These are phyloP conservation scores for Solanum lignicaule DNA, from an alignment of 257 asterid genomes.

Conservation along the genomic window DNA sequence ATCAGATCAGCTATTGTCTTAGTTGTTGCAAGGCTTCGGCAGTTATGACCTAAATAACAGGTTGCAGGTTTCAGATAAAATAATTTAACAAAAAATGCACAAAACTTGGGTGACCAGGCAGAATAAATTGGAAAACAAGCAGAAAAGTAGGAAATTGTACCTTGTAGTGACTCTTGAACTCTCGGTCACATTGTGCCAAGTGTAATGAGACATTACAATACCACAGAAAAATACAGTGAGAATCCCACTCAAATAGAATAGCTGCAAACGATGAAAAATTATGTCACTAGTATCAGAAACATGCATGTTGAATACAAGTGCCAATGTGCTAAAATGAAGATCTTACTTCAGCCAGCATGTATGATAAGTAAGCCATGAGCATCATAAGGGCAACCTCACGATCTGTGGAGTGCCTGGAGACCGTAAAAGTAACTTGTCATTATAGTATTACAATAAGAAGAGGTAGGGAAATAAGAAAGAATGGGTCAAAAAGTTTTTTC, in stretches of 20 bases:
- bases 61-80: background rate
- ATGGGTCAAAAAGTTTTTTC: background rate
- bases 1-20: background rate
- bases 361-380: constrained; percentile 39
- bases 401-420: constrained; percentile 36
- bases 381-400: constrained; percentile 46
- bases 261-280: constrained; percentile 11
- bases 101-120: background rate
- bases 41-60: background rate
- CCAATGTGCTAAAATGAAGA: background rate
- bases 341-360: constrained; percentile 31
- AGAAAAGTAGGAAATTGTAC: constrained; percentile 3
- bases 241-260: constrained; percentile 31
- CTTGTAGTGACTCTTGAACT: constrained; percentile 34
- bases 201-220: constrained; percentile 40
- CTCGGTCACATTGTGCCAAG: constrained; percentile 41
- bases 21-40: background rate
- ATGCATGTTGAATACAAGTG: background rate
- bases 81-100: background rate
- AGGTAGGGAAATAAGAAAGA: background rate
- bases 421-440: background rate
- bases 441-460: background rate
- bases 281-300: background rate
- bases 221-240: constrained; percentile 43
- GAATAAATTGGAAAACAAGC: background rate